Percentiles rank a stretch among this genome's conserved stretches.
Evolutionary conservation across 1,139 yeast genomes (phyloP).

Genomic region (Hyphopichia pseudoburtonii): DNA sequence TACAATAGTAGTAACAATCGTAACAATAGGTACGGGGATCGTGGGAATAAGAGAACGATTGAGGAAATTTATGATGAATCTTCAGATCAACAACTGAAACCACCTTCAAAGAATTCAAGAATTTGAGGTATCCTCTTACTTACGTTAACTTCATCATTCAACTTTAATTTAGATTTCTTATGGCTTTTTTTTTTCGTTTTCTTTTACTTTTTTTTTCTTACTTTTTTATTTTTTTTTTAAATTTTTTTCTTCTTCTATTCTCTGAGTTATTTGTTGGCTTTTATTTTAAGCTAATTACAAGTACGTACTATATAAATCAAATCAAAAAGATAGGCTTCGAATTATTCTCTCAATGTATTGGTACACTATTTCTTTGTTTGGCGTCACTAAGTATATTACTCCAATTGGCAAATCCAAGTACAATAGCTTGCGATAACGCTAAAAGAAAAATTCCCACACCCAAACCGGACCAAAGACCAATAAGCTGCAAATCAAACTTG

Average conservation of each 20-base stretch:
- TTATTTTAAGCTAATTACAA: no score
- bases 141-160: no score
- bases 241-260: no score
- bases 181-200: no score
- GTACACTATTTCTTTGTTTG: constrained; percentile 5
- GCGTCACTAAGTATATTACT: constrained; percentile 4
- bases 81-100: no score
- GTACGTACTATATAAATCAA: no score
- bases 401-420: constrained; percentile 6
- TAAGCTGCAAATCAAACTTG: constrained; percentile 4
- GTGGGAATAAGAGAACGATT: constrained; percentile 13
- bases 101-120: no score
- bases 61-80: constrained; percentile 22
- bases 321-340: no score
- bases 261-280: background rate
- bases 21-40: background rate
- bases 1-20: no score
- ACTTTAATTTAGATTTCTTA: background rate
- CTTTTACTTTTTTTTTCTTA: background rate
- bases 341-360: no score
- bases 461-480: constrained; percentile 13
- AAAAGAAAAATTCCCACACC: constrained; percentile 13
- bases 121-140: no score
- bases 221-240: background rate
- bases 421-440: constrained; percentile 8